Percentiles rank a stretch among this genome's conserved stretches.
phyloP scores from a whole-genome alignment of 345 rosid species.

The Triadica sebifera region DNA sequence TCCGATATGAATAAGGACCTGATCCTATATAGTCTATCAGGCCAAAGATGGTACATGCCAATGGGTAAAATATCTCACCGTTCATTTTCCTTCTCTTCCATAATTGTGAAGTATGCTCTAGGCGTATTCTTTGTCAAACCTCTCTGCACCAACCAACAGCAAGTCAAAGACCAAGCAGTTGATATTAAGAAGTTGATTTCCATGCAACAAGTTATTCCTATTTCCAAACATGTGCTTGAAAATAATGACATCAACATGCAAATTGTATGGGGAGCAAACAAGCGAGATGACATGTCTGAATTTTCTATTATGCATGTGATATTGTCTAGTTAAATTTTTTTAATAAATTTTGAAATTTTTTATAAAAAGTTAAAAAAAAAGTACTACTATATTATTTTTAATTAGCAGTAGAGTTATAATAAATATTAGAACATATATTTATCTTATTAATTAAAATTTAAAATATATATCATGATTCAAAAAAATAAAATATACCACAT shows the following conservation, averaged over 20 bases:
- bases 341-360: too few relatives aligned
- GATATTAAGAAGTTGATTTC: neutral
- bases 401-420: too few relatives aligned
- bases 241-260: neutral
- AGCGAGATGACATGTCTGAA: neutral
- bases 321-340: too few relatives aligned
- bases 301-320: too few relatives aligned
- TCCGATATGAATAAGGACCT: neutral
- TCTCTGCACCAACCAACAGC: conserved; percentile 76
- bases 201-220: neutral
- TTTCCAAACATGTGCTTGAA: neutral
- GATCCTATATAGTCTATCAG: neutral
- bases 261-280: neutral
- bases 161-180: neutral
- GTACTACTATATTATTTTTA: too few relatives aligned
- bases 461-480: too few relatives aligned
- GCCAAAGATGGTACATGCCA: neutral
- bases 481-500: too few relatives aligned
- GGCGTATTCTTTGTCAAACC: conserved; percentile 89
- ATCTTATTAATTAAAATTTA: too few relatives aligned
- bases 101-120: conserved; percentile 84
- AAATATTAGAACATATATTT: too few relatives aligned
- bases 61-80: conserved; percentile 46
- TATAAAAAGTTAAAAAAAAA: too few relatives aligned
- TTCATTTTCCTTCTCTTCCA: conserved; percentile 94